Percentiles rank a stretch among this genome's conserved stretches.
phyloP scores from a whole-genome alignment of 2,329 filamentous ascomycete species.

The Rachicladosporium sp. region DNA sequence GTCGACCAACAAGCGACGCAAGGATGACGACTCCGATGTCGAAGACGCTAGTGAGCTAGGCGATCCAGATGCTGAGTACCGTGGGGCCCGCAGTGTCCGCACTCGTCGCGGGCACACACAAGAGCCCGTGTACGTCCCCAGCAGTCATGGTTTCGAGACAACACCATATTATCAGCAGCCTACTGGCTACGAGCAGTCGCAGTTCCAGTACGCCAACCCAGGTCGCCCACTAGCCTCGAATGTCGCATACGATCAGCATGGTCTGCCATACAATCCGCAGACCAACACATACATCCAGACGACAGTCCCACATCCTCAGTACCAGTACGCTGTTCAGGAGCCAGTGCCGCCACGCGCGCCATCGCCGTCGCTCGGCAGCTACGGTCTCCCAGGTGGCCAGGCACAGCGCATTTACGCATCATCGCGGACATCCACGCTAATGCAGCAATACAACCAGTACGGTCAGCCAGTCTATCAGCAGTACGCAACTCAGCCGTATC shows the following conservation, averaged over 20 bases:
- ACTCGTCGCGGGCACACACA: slow-evolving; percentile 11
- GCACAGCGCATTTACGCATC: slow-evolving; percentile 18
- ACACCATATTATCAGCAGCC: slow-evolving; percentile 21
- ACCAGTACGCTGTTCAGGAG: slow-evolving; percentile 17
- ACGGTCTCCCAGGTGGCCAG: slow-evolving; percentile 20
- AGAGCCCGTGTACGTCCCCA: slow-evolving; percentile 15
- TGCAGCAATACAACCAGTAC: slow-evolving; percentile 17
- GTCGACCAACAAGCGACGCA: slow-evolving; percentile 40
- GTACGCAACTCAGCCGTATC: slow-evolving; percentile 12
- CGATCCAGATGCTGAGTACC: slow-evolving; percentile 24
- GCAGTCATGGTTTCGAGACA: slow-evolving; percentile 18
- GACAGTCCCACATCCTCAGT: slow-evolving; percentile 11
- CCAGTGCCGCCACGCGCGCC: slow-evolving; percentile 14
- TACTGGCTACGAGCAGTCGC: slow-evolving; percentile 16
- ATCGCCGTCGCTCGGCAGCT: slow-evolving; percentile 19
- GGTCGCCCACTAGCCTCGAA: slow-evolving; percentile 19
- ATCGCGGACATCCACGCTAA: slow-evolving; percentile 18
- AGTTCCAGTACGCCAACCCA: slow-evolving; percentile 17
- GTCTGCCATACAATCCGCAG: slow-evolving; percentile 18
- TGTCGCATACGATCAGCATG: slow-evolving; percentile 16
- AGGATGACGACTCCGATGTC: slow-evolving; percentile 22
- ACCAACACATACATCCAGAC: slow-evolving; percentile 16
- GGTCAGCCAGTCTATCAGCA: slow-evolving; percentile 16
- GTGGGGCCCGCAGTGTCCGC: slow-evolving; percentile 15
- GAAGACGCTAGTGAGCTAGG: slow-evolving; percentile 22